These are phyloP conservation scores for Teratosphaeria zuluensis DNA, from an alignment of 2,329 filamentous ascomycete genomes.

Conservation along the genomic window DNA sequence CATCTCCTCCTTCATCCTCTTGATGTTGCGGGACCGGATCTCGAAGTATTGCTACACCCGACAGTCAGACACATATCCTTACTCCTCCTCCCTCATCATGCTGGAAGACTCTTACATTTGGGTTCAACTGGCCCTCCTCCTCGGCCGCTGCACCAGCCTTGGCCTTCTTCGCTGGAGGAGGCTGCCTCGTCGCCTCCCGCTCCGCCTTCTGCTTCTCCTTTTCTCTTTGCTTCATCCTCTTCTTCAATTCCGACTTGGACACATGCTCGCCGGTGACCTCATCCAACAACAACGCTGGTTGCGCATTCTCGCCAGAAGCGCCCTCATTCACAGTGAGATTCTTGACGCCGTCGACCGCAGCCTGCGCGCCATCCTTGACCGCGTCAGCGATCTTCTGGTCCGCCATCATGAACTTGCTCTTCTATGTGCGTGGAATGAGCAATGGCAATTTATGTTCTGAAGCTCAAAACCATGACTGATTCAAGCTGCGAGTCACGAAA, in stretches of 20 bases:
- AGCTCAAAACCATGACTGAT: neutral
- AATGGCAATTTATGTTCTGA: neutral
- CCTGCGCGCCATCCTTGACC: conserved; percentile 23
- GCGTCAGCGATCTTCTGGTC: neutral
- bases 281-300: conserved; percentile 63
- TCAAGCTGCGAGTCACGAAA: neutral
- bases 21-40: conserved; percentile 76
- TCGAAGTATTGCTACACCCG: conserved; percentile 76
- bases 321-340: conserved; percentile 26
- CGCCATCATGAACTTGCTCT: conserved; percentile 1
- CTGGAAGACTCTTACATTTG: conserved; percentile 46
- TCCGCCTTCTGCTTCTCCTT: conserved; percentile 81
- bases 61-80: conserved; percentile 7
- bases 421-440: conserved; percentile 1
- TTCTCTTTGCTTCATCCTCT: conserved; percentile 82
- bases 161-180: conserved; percentile 51
- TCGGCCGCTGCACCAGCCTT: conserved; percentile 47
- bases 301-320: conserved; percentile 3
- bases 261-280: conserved; percentile 83
- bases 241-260: conserved; percentile 62
- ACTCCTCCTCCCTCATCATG: neutral
- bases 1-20: conserved; percentile 63
- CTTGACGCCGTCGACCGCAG: conserved; percentile 25
- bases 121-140: conserved; percentile 63
- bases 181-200: conserved; percentile 59